phyloP scores from a whole-genome alignment of 2,329 filamentous ascomycete species.

The Kalaharituber pfeilii region DNA sequence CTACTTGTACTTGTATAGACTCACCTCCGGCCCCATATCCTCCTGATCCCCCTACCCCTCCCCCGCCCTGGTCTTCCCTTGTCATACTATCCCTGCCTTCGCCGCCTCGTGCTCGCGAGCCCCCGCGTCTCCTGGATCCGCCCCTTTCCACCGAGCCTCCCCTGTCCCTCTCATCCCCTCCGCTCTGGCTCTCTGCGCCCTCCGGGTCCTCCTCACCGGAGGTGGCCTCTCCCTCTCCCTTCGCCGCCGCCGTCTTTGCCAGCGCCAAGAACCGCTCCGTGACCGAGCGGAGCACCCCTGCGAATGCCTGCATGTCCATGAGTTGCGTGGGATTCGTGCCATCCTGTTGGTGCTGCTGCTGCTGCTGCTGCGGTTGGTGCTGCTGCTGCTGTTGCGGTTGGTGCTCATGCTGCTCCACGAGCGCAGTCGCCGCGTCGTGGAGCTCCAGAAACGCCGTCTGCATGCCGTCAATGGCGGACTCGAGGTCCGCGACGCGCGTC shows the following conservation, averaged over 20 bases:
- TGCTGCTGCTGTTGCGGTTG: too few relatives aligned
- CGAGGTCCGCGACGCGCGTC: constrained; percentile 50
- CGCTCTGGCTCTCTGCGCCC: constrained; percentile 24
- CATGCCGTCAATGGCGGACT: constrained; percentile 54
- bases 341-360: constrained; percentile 2
- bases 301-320: neutral
- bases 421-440: constrained; percentile 45
- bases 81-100: too few relatives aligned
- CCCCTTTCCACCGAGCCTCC: constrained; percentile 3
- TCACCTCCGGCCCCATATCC: too few relatives aligned
- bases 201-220: constrained; percentile 28
- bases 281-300: constrained; percentile 36
- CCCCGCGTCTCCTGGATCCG: too few relatives aligned
- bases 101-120: too few relatives aligned
- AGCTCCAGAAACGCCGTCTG: constrained; percentile 51
- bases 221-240: constrained; percentile 22
- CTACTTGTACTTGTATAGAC: too few relatives aligned
- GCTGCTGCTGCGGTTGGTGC: too few relatives aligned
- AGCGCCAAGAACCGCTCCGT: constrained; percentile 42
- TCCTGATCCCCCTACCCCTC: too few relatives aligned
- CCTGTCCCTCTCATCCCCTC: constrained; percentile 19
- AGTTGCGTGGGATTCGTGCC: constrained; percentile 12
- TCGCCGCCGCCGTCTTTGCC: constrained; percentile 28
- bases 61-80: too few relatives aligned
- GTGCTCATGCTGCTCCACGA: constrained; percentile 33